Percentiles rank a stretch among this genome's conserved stretches.
Conservation (phyloP, 2,329 filamentous ascomycete species). For the Xylariomycetidae sp. region DNA sequence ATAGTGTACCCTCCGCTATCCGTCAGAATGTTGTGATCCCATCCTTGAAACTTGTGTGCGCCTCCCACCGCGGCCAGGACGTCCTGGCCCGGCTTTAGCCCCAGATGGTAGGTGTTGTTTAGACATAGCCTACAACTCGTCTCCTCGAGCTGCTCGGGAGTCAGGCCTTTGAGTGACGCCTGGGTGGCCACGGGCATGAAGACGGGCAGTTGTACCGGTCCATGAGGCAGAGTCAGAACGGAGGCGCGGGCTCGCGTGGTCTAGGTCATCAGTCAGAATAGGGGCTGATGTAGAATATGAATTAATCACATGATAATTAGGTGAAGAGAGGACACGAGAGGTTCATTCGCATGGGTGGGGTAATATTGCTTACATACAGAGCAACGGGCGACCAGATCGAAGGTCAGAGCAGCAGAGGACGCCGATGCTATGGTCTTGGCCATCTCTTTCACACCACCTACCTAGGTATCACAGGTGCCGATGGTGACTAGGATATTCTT, state of each 20-base stretch:
- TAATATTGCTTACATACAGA: slow-evolving; percentile 65
- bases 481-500: too few relatives aligned
- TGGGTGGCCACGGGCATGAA: slow-evolving; percentile 99
- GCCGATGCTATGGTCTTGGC: slow-evolving; percentile 43
- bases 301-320: too few relatives aligned
- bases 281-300: too few relatives aligned
- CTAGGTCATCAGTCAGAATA: slow-evolving; percentile 45
- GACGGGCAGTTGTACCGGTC: slow-evolving; percentile 80
- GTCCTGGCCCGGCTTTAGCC: slow-evolving; percentile 88
- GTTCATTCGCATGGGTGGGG: too few relatives aligned
- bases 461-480: too few relatives aligned
- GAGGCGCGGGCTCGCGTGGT: slow-evolving; percentile 93
- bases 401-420: slow-evolving; percentile 63
- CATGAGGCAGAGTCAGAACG: slow-evolving; percentile 83
- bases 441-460: slow-evolving; percentile 45
- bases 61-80: slow-evolving; percentile 84
- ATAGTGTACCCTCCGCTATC: slow-evolving; percentile 62
- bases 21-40: slow-evolving; percentile 92
- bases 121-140: slow-evolving; percentile 87
- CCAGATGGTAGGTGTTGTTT: slow-evolving; percentile 97
- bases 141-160: slow-evolving; percentile 84
- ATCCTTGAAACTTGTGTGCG: slow-evolving; percentile 90
- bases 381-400: slow-evolving; percentile 73
- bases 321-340: too few relatives aligned
- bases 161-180: slow-evolving; percentile 90